Evolutionary conservation across 140 eudicot species (phyloP), one percentile per base, ranked within the genome.

Genomic region (Ambrosia hybrid): DNA sequence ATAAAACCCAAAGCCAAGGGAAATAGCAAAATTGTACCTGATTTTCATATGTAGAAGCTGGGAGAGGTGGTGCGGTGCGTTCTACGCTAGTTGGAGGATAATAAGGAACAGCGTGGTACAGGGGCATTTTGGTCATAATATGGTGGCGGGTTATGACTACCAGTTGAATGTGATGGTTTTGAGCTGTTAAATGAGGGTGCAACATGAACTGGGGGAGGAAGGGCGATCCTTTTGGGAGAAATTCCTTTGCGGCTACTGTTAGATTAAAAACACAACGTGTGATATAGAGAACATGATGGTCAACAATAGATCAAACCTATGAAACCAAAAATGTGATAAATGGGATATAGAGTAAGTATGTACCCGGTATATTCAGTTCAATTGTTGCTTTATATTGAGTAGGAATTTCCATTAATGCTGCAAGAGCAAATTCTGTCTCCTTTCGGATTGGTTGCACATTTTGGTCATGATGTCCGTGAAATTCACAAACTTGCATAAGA

Each of bases 351-450:
- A 57, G 62, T 9, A 13, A 49, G 58, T 57, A 69, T 38, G 80
- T 88, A 94, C 99, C 99, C 99, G 61, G 80, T 72, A 94, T 53
- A 61, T 70, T 77, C 71, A 91, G 90, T 84, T 94, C 99, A 17
- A 94, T 81, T 3, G 99, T 90, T 73, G 99, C 99, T 73, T 91
- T 94, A 76, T 94, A 94, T 61, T 94, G 99, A 45, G 90, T 66
- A 71, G 99, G 99, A 77, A 94, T 84, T 79, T 94, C 99, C 99
- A 94, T 94, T 65, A 94, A 51, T 72, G 99, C 95, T 68, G 97
- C 73, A 64, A 94, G 95, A 77, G 99, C 99, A 79, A 94, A 94
- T 70, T 94, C 97, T 0, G 97, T 88, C 88, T 94, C 99, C 76
- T 91, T 94, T 13, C 99, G 87, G 33, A 86, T 80, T 65, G 84